These are phyloP conservation scores for Neoconidiobolus thromboides DNA, from an alignment of 371 early-diverging fungal species.

Conservation along the genomic window DNA sequence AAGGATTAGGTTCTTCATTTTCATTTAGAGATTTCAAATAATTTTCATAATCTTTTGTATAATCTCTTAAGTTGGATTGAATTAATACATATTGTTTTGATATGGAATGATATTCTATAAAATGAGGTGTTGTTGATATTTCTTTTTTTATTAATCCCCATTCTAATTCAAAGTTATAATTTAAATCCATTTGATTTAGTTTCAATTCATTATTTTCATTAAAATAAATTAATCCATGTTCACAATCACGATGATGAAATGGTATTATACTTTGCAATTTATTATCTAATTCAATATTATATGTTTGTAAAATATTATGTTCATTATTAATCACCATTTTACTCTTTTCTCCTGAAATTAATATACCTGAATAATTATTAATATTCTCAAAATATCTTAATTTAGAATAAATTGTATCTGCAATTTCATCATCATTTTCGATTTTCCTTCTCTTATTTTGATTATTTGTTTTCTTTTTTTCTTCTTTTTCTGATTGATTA, in stretches of 20 bases:
- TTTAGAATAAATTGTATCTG: background rate
- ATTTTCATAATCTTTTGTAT: no score
- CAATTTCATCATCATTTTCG: no score
- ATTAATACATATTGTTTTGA: slow-evolving; percentile 62
- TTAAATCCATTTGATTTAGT: slow-evolving; percentile 1
- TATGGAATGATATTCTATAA: slow-evolving; percentile 59
- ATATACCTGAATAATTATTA: slow-evolving; percentile 34
- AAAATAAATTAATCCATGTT: slow-evolving; percentile 57
- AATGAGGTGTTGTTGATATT: slow-evolving; percentile 48
- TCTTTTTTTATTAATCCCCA: slow-evolving; percentile 74
- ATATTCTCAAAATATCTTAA: background rate
- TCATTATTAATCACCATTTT: slow-evolving; percentile 55
- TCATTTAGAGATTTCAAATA: no score
- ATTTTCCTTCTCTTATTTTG: no score
- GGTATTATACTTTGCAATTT: slow-evolving; percentile 48
- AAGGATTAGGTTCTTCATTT: no score
- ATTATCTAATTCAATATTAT: slow-evolving; percentile 53
- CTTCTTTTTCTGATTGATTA: no score
- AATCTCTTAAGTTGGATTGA: slow-evolving; percentile 26
- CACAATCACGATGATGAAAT: slow-evolving; percentile 66
- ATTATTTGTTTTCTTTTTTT: no score
- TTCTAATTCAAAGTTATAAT: slow-evolving; percentile 28
- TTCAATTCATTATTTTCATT: slow-evolving; percentile 16
- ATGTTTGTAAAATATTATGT: slow-evolving; percentile 49
- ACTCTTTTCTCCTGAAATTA: slow-evolving; percentile 67